phyloP scores from a whole-genome alignment of 2,329 filamentous ascomycete species.

The Hypocrella siamensis region DNA sequence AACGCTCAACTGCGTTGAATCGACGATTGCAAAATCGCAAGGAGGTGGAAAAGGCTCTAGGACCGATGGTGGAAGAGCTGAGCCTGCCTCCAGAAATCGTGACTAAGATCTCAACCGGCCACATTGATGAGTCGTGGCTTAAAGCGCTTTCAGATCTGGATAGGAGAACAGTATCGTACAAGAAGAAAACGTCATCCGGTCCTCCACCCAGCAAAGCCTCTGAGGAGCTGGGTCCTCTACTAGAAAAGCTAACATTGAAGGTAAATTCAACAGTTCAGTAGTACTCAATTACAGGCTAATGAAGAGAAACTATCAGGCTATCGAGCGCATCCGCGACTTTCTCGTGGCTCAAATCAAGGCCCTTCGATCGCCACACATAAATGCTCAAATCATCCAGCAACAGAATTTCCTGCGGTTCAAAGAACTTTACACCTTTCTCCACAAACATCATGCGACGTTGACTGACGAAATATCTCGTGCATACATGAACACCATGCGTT shows the following conservation, averaged over 20 bases:
- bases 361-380: slow-evolving; percentile 85
- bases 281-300: too few species aligned
- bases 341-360: slow-evolving; percentile 91
- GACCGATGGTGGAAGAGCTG: slow-evolving; percentile 80
- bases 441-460: slow-evolving; percentile 65
- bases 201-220: slow-evolving; percentile 56
- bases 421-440: slow-evolving; percentile 74
- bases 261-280: slow-evolving; percentile 28
- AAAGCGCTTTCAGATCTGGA: slow-evolving; percentile 73
- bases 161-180: slow-evolving; percentile 55
- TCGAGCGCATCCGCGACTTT: slow-evolving; percentile 88
- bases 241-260: slow-evolving; percentile 73
- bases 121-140: slow-evolving; percentile 81
- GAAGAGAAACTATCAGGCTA: slow-evolving; percentile 44
- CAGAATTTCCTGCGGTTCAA: slow-evolving; percentile 81
- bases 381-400: slow-evolving; percentile 92
- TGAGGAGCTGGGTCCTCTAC: slow-evolving; percentile 68
- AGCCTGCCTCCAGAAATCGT: slow-evolving; percentile 76
- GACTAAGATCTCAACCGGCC: slow-evolving; percentile 70
- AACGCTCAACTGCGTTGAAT: slow-evolving; percentile 69
- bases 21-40: slow-evolving; percentile 77
- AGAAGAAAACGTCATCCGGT: slow-evolving; percentile 43
- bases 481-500: slow-evolving; percentile 96
- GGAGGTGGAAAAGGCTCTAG: slow-evolving; percentile 74
- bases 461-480: slow-evolving; percentile 83